These are phyloP conservation scores for Glycine latifolia DNA, from an alignment of 306 rosid genomes.

Conservation along the genomic window DNA sequence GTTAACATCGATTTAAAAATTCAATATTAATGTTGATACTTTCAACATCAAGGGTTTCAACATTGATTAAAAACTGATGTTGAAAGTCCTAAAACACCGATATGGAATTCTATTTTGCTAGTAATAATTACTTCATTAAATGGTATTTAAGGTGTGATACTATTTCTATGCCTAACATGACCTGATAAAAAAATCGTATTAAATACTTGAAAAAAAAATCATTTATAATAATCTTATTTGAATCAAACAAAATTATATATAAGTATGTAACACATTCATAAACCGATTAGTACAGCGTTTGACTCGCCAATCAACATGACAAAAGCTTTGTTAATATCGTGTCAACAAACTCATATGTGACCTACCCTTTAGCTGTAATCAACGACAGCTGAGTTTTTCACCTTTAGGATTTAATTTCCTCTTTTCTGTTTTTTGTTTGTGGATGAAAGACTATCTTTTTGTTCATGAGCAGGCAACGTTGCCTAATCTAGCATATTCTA, in stretches of 20 bases:
- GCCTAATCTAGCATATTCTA: not conserved
- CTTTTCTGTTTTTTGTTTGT: not conserved
- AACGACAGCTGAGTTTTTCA: not conserved
- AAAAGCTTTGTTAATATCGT: not conserved
- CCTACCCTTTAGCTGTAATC: not conserved
- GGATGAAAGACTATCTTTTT: not conserved
- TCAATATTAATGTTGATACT: no score
- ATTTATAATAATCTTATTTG: no score
- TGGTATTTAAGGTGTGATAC: not conserved
- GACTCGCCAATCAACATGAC: not conserved
- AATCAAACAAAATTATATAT: not conserved
- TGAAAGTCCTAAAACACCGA: no score
- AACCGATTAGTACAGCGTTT: not conserved
- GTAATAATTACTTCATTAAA: conserved; percentile 1
- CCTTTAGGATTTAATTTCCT: not conserved
- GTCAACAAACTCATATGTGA: not conserved
- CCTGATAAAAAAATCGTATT: no score
- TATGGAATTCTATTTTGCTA: no score
- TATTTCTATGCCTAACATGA: not conserved
- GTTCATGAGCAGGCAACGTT: not conserved
- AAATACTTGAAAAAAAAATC: no score
- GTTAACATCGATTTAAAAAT: no score
- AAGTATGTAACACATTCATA: no score
- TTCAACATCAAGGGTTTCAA: no score
- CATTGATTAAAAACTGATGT: no score